Conservation (phyloP, 139 green algal genomes). For the Coccomyxa sp. region DNA sequence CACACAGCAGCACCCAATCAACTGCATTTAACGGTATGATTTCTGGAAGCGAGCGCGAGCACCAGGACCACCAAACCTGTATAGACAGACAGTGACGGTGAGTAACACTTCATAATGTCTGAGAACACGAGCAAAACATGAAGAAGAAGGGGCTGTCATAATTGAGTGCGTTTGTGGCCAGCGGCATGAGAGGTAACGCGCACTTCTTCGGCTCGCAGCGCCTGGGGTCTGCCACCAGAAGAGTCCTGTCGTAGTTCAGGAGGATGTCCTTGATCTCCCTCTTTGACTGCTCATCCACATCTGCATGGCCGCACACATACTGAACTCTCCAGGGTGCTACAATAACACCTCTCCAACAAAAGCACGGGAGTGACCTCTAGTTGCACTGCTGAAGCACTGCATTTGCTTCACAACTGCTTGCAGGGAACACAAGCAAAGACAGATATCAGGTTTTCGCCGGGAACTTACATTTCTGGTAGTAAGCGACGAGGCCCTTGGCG, state of each 20-base stretch:
- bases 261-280: constrained; percentile 97
- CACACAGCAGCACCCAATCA: too few species aligned
- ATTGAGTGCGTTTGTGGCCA: too few species aligned
- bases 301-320: constrained; percentile 31
- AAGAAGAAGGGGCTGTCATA: too few species aligned
- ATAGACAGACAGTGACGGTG: not conserved
- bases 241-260: constrained; percentile 92
- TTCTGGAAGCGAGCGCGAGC: constrained; percentile 97
- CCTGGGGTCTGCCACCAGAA: constrained; percentile 96
- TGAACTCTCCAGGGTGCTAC: not conserved
- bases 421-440: not conserved
- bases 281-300: constrained; percentile 98
- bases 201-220: constrained; percentile 99
- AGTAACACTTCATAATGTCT: not conserved
- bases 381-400: not conserved
- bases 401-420: not conserved
- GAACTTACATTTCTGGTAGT: constrained; percentile 97
- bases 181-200: not conserved
- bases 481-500: constrained; percentile 96
- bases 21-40: constrained; percentile 88
- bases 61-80: constrained; percentile 90
- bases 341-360: not conserved
- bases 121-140: not conserved
- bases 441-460: not conserved
- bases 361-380: too few species aligned